A percentile compares a stretch with the other conserved stretches of the same genome.
Evolutionary conservation across 306 rosid genomes (phyloP).

Genomic region (Rosa multiflora): DNA sequence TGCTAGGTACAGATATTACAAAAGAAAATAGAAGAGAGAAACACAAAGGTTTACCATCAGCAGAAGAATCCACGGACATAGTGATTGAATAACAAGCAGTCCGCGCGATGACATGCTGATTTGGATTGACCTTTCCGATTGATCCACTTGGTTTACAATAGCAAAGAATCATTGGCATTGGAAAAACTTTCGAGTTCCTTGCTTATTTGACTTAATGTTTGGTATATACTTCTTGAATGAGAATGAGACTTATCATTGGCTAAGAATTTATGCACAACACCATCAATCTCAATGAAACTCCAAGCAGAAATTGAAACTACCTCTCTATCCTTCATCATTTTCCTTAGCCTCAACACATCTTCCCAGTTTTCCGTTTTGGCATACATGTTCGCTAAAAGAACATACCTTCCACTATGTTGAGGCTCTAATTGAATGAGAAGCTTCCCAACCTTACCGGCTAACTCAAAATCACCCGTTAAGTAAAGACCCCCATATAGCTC

Average conservation of each 20-base stretch:
- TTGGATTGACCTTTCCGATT: background rate
- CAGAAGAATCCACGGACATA: constrained; percentile 65
- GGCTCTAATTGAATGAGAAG: constrained; percentile 51
- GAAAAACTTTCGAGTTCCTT: constrained; percentile 31
- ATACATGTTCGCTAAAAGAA: constrained; percentile 45
- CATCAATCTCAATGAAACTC: constrained; percentile 55
- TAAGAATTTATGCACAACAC: constrained; percentile 40
- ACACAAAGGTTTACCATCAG: constrained; percentile 48
- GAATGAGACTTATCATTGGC: constrained; percentile 39
- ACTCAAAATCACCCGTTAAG: constrained; percentile 51
- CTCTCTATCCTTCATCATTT: constrained; percentile 41
- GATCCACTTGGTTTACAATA: background rate
- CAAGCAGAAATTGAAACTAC: constrained; percentile 39
- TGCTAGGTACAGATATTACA: background rate
- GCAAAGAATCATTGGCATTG: constrained; percentile 11
- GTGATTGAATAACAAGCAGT: constrained; percentile 34
- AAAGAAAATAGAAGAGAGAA: background rate
- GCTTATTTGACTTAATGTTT: constrained; percentile 30
- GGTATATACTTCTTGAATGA: constrained; percentile 25
- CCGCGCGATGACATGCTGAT: background rate
- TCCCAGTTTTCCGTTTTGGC: constrained; percentile 50
- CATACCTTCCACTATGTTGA: constrained; percentile 48
- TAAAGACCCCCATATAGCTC: constrained; percentile 35
- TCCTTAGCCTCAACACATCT: constrained; percentile 39
- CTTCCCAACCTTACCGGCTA: constrained; percentile 38